A percentile compares a stretch with the other conserved stretches of the same genome.
Conservation (phyloP, 352 stramenopile genomes). For the Peronospora tabacina region DNA sequence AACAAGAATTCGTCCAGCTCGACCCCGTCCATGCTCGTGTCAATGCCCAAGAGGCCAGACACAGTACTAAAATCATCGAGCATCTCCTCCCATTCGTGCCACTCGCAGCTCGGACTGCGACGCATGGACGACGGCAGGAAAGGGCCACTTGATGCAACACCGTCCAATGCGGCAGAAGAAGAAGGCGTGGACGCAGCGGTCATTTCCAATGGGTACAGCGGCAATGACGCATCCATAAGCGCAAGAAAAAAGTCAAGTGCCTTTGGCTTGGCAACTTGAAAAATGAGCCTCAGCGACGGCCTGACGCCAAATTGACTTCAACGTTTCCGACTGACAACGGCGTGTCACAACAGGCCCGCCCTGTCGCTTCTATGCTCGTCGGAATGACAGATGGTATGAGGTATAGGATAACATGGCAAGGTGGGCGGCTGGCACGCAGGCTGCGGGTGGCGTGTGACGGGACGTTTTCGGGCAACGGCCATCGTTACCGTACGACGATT, state of each 20-base stretch:
- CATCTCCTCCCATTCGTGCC: conserved; percentile 35
- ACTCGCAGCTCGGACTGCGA: conserved; percentile 32
- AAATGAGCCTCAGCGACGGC: conserved; percentile 8
- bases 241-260: neutral
- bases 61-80: conserved; percentile 25
- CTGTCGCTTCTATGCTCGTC: neutral
- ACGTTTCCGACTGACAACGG: conserved; percentile 9
- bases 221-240: conserved; percentile 21
- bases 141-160: neutral
- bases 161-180: conserved; percentile 4
- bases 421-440: too few relatives aligned
- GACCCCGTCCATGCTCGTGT: conserved; percentile 31
- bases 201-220: conserved; percentile 15
- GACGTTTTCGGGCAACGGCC: too few relatives aligned
- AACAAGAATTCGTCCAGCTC: conserved; percentile 64
- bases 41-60: conserved; percentile 8
- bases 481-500: neutral
- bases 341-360: neutral
- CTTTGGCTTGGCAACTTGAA: conserved; percentile 14
- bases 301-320: conserved; percentile 5
- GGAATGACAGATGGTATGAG: neutral
- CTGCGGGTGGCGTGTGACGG: too few relatives aligned
- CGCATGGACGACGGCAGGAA: conserved; percentile 17
- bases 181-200: neutral
- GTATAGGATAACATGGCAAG: neutral